A percentile compares a stretch with the other conserved stretches of the same genome.
These are phyloP conservation scores for Yarrowia keelungensis DNA, from an alignment of 805 yeast species.

Conservation along the genomic window DNA sequence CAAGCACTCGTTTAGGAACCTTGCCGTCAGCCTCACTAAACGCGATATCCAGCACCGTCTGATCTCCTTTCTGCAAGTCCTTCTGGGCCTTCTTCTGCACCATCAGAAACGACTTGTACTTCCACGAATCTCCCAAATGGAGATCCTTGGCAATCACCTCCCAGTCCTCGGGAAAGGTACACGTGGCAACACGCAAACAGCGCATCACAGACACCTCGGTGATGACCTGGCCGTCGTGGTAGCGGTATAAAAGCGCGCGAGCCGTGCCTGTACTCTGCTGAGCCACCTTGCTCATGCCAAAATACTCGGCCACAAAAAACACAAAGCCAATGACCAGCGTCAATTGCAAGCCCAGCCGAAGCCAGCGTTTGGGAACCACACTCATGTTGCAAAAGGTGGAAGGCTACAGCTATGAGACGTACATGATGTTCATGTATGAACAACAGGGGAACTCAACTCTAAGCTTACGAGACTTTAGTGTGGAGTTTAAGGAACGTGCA, in stretches of 20 bases:
- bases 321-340: slow-evolving; percentile 7
- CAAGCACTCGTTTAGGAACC: slow-evolving; percentile 17
- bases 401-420: too few relatives aligned
- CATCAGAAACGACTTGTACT: slow-evolving; percentile 53
- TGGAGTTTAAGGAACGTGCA: too few relatives aligned
- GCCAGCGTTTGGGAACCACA: slow-evolving; percentile 22
- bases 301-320: slow-evolving; percentile 7
- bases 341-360: slow-evolving; percentile 27
- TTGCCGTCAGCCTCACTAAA: slow-evolving; percentile 3
- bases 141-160: slow-evolving; percentile 57
- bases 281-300: slow-evolving; percentile 14
- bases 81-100: slow-evolving; percentile 45
- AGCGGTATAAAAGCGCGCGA: slow-evolving; percentile 2
- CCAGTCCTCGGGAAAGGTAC: slow-evolving; percentile 50
- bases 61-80: slow-evolving; percentile 5
- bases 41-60: slow-evolving; percentile 25
- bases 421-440: too few relatives aligned
- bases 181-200: slow-evolving; percentile 11
- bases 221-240: slow-evolving; percentile 18
- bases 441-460: background rate
- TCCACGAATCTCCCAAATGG: slow-evolving; percentile 54
- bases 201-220: slow-evolving; percentile 12
- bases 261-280: slow-evolving; percentile 1
- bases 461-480: background rate
- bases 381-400: background rate